Conservation (phyloP, 768 basidiomycete genomes). For the Mycena haematopus region DNA sequence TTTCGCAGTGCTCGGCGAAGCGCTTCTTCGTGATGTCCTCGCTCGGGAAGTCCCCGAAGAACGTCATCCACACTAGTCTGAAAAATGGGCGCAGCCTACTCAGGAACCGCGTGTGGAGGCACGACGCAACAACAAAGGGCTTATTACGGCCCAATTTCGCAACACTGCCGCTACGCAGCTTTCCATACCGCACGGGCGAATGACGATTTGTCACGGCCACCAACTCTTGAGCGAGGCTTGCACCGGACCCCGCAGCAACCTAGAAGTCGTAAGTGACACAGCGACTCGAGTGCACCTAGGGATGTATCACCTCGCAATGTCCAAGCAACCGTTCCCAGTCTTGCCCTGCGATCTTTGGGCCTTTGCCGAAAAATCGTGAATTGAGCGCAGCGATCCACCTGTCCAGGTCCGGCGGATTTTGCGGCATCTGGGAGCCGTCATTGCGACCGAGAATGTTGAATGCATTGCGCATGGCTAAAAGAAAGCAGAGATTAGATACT, state of each 20-base stretch:
- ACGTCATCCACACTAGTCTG: constrained; percentile 25
- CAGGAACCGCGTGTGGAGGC: constrained; percentile 25
- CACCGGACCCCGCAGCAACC: neutral
- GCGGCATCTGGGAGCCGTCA: constrained; percentile 1
- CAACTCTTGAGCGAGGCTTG: constrained; percentile 20
- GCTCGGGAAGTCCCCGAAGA: constrained; percentile 27
- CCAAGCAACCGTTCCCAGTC: constrained; percentile 27
- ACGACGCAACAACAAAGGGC: constrained; percentile 24
- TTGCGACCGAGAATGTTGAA: constrained; percentile 10
- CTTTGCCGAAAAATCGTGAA: constrained; percentile 22
- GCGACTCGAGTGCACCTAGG: neutral
- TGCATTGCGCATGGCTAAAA: constrained; percentile 20
- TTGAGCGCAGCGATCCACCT: constrained; percentile 25
- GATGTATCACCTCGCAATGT: constrained; percentile 17
- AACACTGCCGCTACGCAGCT: constrained; percentile 1
- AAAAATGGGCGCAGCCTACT: constrained; percentile 22
- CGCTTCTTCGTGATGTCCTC: constrained; percentile 24
- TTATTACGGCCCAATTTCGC: constrained; percentile 27
- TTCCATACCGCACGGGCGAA: constrained; percentile 2
- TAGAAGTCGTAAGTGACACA: neutral
- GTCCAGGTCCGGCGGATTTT: constrained; percentile 16
- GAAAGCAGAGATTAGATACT: neutral
- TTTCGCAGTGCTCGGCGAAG: constrained; percentile 12
- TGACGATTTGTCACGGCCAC: constrained; percentile 1
- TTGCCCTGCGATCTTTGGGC: constrained; percentile 13